Evolutionary conservation across 2,329 filamentous ascomycete species (phyloP).

Genomic region (Alternaria novae-zelandiae): DNA sequence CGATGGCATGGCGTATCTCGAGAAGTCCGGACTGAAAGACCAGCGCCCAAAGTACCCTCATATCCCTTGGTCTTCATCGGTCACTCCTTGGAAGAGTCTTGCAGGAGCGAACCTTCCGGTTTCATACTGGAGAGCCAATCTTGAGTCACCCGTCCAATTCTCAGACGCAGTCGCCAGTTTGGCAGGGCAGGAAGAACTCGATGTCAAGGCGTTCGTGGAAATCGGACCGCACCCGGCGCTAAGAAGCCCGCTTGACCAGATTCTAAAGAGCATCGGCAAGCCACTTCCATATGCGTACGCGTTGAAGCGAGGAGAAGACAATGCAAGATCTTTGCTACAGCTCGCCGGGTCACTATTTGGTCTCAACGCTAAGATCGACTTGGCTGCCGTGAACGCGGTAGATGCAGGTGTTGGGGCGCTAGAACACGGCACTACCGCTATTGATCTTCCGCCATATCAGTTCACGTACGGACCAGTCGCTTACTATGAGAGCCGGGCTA

Average conservation of each 20-base stretch:
- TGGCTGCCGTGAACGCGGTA: conserved; percentile 20
- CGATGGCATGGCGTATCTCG: background rate
- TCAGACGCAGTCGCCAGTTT: conserved; percentile 6
- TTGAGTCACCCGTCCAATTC: conserved; percentile 28
- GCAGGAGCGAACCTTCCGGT: background rate
- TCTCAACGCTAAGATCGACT: conserved; percentile 6
- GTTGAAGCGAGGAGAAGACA: conserved; percentile 10
- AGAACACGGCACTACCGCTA: background rate
- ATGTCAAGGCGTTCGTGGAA: conserved; percentile 15
- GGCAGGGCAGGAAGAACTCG: background rate
- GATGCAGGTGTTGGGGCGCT: conserved; percentile 1
- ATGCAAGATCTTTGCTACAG: conserved; percentile 3
- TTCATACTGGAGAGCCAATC: conserved; percentile 17
- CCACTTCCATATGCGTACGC: background rate
- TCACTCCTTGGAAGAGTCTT: background rate
- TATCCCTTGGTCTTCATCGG: conserved; percentile 1
- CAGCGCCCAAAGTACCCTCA: background rate
- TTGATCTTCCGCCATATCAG: conserved; percentile 26
- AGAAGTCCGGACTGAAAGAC: background rate
- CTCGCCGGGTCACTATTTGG: conserved; percentile 16
- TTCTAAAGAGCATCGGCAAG: conserved; percentile 27
- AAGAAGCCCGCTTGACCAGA: conserved; percentile 49
- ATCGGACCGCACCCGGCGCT: conserved; percentile 48
- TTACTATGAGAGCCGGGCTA: conserved; percentile 22
- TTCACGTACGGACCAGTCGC: conserved; percentile 20